A percentile compares a stretch with the other conserved stretches of the same genome.
phyloP scores from a whole-genome alignment of 1,139 yeast genomes.

The Kodamaea derodonti region DNA sequence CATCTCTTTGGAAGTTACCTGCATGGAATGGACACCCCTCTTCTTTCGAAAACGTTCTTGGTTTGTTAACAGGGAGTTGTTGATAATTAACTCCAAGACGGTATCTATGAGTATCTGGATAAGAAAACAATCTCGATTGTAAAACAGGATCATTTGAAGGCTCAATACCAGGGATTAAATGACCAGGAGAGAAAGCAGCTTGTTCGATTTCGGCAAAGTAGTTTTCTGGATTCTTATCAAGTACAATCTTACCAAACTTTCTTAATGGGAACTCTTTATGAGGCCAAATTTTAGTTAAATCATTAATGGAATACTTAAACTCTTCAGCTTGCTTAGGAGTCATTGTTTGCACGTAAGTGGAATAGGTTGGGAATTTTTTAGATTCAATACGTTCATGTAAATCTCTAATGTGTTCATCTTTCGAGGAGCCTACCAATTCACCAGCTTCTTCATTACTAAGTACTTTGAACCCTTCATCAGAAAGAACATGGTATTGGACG shows the following conservation, averaged over 20 bases:
- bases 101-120: slow-evolving; percentile 61
- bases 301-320: slow-evolving; percentile 62
- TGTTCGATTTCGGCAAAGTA: slow-evolving; percentile 60
- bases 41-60: slow-evolving; percentile 12
- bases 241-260: slow-evolving; percentile 51
- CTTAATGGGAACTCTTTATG: slow-evolving; percentile 55
- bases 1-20: slow-evolving; percentile 42
- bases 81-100: slow-evolving; percentile 38
- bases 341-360: slow-evolving; percentile 65
- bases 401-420: slow-evolving; percentile 64
- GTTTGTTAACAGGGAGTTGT: slow-evolving; percentile 27
- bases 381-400: slow-evolving; percentile 57
- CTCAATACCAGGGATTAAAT: slow-evolving; percentile 58
- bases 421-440: slow-evolving; percentile 54
- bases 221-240: slow-evolving; percentile 54
- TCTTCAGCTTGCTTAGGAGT: slow-evolving; percentile 59
- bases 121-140: slow-evolving; percentile 55
- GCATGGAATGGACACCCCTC: slow-evolving; percentile 31
- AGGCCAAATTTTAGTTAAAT: slow-evolving; percentile 65
- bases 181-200: slow-evolving; percentile 57
- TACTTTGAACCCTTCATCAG: slow-evolving; percentile 59
- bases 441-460: slow-evolving; percentile 58
- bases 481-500: slow-evolving; percentile 59
- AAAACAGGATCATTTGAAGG: slow-evolving; percentile 59
- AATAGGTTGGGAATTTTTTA: slow-evolving; percentile 62